Evolutionary conservation across 768 basidiomycete species (phyloP).

Genomic region (Pisolithus albus): DNA sequence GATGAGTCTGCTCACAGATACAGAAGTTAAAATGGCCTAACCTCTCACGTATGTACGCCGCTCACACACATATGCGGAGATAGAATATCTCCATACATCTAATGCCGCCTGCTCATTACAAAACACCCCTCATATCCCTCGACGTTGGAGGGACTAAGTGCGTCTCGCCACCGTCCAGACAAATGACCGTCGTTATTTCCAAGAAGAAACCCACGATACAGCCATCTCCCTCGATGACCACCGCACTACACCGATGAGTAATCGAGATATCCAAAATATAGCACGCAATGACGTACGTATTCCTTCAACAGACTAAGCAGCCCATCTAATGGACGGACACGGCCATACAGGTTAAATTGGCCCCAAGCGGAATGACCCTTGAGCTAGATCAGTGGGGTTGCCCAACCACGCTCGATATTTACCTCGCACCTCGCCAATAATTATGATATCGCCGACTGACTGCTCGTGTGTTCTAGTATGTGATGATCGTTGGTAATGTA

Average conservation of each 20-base stretch:
- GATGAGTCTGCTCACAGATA: too few species aligned
- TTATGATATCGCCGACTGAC: constrained; percentile 48
- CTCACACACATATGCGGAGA: neutral
- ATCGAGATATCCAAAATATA: neutral
- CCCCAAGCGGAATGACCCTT: constrained; percentile 93
- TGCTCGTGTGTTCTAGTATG: constrained; percentile 23
- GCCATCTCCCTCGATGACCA: constrained; percentile 73
- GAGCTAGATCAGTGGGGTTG: constrained; percentile 4
- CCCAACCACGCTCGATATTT: neutral
- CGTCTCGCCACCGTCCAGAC: constrained; percentile 85
- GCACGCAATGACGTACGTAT: constrained; percentile 48
- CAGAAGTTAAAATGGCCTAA: too few species aligned
- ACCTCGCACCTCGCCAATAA: constrained; percentile 84
- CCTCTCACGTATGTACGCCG: neutral
- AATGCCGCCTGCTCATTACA: constrained; percentile 60
- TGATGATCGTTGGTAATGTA: constrained; percentile 25
- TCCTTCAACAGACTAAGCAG: constrained; percentile 77
- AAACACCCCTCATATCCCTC: constrained; percentile 86
- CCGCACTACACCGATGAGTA: constrained; percentile 40
- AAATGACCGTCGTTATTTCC: constrained; percentile 63
- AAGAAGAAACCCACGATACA: constrained; percentile 79
- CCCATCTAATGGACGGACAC: constrained; percentile 77
- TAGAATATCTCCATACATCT: neutral
- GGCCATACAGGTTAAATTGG: constrained; percentile 71
- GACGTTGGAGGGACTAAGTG: constrained; percentile 52